Evolutionary conservation across 495 filamentous ascomycete genomes (phyloP), one percentile per base, ranked within the genome.

Genomic region (Podospora didyma): DNA sequence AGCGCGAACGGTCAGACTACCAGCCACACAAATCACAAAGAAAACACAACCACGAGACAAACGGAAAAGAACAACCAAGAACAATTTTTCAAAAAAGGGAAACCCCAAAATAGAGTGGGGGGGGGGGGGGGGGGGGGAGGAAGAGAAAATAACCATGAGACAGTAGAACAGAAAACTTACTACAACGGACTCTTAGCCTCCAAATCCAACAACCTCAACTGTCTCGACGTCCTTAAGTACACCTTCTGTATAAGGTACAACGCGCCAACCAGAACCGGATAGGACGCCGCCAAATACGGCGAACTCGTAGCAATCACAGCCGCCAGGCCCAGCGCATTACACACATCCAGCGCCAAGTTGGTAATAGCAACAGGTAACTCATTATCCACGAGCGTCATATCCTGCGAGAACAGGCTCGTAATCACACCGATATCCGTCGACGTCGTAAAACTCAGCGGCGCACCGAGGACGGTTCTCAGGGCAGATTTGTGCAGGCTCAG

Each of bases 181-280:
- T 52, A 52, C 11, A 52, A 35, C 3, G 50, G 50, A 12, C 34
- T 52, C 34, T 52, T 52, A 2, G 69, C 64, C 54, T 79, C 73
- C 1, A 78, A 73, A 51, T 85, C 83, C 0, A 87, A 60, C 2
- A 84, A 57, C 14, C 83, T 75, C 3, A 87, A 54, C 57, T 85
- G 84, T 4, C 80, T 75, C 0, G 80, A 82, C 0, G 79, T 81
- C 11, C 78, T 74, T 0, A 85, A 70, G 51, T 86, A 86, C 63
- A 77, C 73, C 16, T 64, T 70, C 54, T 86, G 82, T 0, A 85
- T 46, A 1, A 76, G 5, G 41, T 69, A 81, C 7, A 82, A n/a
- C 3, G 72, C 50, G 1, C 67, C 21, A 42, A 69, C 50, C 49
- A 73, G 47, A 55, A 67, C 49, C 24, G 78, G 64, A 48, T 60